Base-by-base conservation (phyloP, 116 monocot genomes). In the Phalaenopsis hybrid region DNA sequence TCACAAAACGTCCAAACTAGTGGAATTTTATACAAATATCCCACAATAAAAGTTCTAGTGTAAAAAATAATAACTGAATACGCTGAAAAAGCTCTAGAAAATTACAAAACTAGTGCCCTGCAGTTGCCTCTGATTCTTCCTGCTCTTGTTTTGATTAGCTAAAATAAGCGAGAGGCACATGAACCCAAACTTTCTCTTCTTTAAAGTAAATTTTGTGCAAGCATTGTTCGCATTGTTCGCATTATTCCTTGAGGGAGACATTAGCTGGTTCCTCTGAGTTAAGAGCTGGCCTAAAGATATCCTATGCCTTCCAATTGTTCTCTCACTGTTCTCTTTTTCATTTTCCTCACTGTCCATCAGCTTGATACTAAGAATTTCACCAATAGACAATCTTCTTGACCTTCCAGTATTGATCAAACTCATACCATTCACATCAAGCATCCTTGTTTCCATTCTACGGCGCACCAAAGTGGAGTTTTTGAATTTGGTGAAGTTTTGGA, bases 341-440 rank as follows among this genome's bases (percentile, higher is more conserved):
- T 72, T 80, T 41, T 81, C 83, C n/a, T 88, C 86, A 78, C 91
- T 82, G 37, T 85, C 80, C 55, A 55, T 55, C 67, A 84, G 65
- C 75, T 96, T 96, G 87, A 85, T 89, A 55, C 87, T 87, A 34
- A 96, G 87, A 63, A 96, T 96, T 76, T 96, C 91, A 77, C 96
- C 96, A 3, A 96, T 93, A 0, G 92, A 93, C 84, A 98, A 68
- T n/a, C 90, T 78, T 52, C 78, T 86, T 28, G 88, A 59, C 48
- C 12, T 46, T 33, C 85, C 89, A 37, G 28, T 37, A 51, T 79
- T 75, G 18, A 75, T 63, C 59, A 84, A 74, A 78, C 57, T 83
- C 25, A 63, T 44, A 31, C 84, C 89, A 78, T 91, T 89, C 20
- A 85, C 8, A 49, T 94, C 94, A 4, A 84, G 85, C 61, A 87